A percentile compares a stretch with the other conserved stretches of the same genome.
phyloP scores from a whole-genome alignment of 1,284 basidiomycete genomes.

The Peniophora sp. region DNA sequence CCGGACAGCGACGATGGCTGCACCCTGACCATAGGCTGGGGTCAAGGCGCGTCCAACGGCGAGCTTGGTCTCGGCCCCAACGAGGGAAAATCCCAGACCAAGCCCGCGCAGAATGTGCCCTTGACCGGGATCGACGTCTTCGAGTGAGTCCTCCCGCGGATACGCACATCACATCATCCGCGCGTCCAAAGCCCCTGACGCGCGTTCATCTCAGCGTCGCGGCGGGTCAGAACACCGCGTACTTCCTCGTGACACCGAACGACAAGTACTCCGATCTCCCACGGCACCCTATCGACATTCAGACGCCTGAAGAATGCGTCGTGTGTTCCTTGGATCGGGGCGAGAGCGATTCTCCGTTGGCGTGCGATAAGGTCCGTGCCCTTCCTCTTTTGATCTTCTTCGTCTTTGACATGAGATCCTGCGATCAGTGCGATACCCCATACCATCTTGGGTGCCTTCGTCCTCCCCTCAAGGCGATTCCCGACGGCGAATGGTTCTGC shows the following conservation, averaged over 20 bases:
- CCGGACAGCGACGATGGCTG: conserved; percentile 59
- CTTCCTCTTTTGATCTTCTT: conserved; percentile 1
- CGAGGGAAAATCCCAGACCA: conserved; percentile 81
- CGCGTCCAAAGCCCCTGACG: background rate
- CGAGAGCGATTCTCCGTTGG: conserved; percentile 61
- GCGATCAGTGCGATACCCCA: conserved; percentile 74
- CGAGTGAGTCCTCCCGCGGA: conserved; percentile 56
- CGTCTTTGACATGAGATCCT: conserved; percentile 2
- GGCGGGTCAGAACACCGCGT: conserved; percentile 78
- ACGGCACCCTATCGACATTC: conserved; percentile 66
- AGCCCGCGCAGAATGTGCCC: conserved; percentile 68
- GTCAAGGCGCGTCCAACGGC: conserved; percentile 75
- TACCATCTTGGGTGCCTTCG: conserved; percentile 80
- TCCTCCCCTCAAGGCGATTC: conserved; percentile 71
- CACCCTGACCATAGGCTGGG: conserved; percentile 79
- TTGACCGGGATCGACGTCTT: conserved; percentile 72
- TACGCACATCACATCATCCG: conserved; percentile 2
- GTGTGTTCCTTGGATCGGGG: conserved; percentile 64
- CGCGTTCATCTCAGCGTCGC: conserved; percentile 48
- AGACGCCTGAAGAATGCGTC: conserved; percentile 64
- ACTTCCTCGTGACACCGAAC: conserved; percentile 69
- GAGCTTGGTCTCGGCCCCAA: conserved; percentile 80
- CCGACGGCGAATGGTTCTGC: conserved; percentile 93
- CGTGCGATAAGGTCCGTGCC: conserved; percentile 73
- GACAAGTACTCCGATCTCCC: conserved; percentile 66